phyloP scores from a whole-genome alignment of 768 basidiomycete genomes.

The Lepiota brunneoincarnata region DNA sequence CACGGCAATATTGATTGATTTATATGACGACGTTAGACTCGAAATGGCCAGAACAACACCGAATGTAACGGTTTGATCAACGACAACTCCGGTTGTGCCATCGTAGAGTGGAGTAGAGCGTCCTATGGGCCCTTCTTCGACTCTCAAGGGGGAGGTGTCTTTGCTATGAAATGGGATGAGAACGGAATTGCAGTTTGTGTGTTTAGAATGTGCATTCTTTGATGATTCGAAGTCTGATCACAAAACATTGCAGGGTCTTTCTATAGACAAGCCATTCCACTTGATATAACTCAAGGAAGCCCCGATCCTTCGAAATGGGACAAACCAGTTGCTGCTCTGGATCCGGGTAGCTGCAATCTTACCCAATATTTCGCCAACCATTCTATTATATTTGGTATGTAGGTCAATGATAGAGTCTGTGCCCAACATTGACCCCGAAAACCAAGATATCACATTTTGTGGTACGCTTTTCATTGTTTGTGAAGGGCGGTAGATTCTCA shows the following conservation, averaged over 20 bases:
- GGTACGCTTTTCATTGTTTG: slow-evolving; percentile 39
- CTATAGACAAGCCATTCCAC: slow-evolving; percentile 74
- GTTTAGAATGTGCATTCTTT: slow-evolving; percentile 22
- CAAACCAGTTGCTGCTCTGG: slow-evolving; percentile 60
- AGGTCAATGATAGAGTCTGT: slow-evolving; percentile 22
- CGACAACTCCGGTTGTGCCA: slow-evolving; percentile 70
- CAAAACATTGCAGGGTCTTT: slow-evolving; percentile 61
- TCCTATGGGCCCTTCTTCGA: slow-evolving; percentile 88
- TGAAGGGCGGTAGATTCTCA: neutral
- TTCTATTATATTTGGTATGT: slow-evolving; percentile 72
- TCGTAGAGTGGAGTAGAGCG: slow-evolving; percentile 75
- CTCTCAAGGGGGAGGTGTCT: slow-evolving; percentile 75
- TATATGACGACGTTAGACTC: neutral
- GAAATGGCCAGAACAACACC: slow-evolving; percentile 8
- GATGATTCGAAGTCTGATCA: slow-evolving; percentile 2
- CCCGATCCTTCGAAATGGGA: slow-evolving; percentile 75
- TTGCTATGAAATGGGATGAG: slow-evolving; percentile 89
- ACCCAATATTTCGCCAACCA: slow-evolving; percentile 63
- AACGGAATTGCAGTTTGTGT: slow-evolving; percentile 73
- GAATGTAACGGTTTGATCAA: slow-evolving; percentile 52
- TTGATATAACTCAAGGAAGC: slow-evolving; percentile 57
- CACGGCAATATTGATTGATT: too few species aligned
- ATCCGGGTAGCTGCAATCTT: slow-evolving; percentile 56
- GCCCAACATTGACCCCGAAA: slow-evolving; percentile 1
- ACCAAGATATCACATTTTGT: slow-evolving; percentile 78